Base-by-base conservation (phyloP, 148 eudicot species). In the Camellia lanceoleosa region DNA sequence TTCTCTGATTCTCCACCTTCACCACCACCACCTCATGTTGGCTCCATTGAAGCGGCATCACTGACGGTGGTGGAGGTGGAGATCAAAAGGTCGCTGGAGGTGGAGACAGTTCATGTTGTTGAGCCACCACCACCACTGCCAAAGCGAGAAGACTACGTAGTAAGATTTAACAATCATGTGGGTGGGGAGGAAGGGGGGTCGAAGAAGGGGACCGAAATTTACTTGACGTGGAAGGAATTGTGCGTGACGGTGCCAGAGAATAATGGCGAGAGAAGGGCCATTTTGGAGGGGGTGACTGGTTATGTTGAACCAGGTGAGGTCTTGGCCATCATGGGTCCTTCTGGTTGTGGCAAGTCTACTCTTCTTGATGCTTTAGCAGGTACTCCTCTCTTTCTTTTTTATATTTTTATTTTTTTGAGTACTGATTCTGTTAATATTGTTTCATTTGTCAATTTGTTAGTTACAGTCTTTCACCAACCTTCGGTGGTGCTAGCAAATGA, bases 241-340 rank as follows among this genome's bases (percentile, higher is more conserved):
- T 82, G 75, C 76, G 90, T 89, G 15, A 77, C 76, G 2, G 85
- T 88, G 1, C 80, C 68, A n/a, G 81, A 60, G n/a, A 80, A 69
- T 18, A 73, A 73, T 23, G 82, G 83, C 0, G 84, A 71, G 2
- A 78, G 73, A 1, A 83, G 79, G 41, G 60, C 69, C 3, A 84
- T 89, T 8, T 73, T 89, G 71, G 64, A 84, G 41, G 87, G 87
- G 11, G 65, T 87, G 2, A 78, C 81, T 0, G 92, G 90, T 0
- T 89, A 65, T 23, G 90, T 85, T 3, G 60, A 83, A 56, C 92
- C 90, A 9, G 87, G 86, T 1, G 78, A 82, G 84, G 87, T 87
- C 6, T 66, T 87, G 79, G 92, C 92, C 73, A 73, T 89, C 54
- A 89, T 89, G 92, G 92, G 92, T 16, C 92, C 92, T 70, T 89